Evolutionary conservation across 805 yeast genomes (phyloP), one percentile per base, ranked within the genome.

Genomic region (Candida pini): DNA sequence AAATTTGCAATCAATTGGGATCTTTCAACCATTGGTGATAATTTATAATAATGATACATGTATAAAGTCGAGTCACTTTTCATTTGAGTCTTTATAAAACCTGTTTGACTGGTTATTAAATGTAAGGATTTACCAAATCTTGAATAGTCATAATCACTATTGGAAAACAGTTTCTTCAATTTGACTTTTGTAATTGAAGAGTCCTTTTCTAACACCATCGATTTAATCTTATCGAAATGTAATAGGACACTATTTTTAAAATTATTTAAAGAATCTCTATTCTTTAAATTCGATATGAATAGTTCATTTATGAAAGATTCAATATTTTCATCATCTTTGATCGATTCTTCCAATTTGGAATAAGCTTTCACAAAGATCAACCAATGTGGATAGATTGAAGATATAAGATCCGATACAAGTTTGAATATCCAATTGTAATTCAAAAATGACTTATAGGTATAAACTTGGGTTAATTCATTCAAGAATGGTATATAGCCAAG

Each of bases 11-110:
- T 9, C 16, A 19, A 18, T 4, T 15, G 22, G 8, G 33, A 8
- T 18, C 16, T 30, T 16, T 30, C 33, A 5, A 30, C 33, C 14
- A 30, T 22, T 16, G 33, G 33, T n/a, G 21, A 22, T 15, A 30
- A n/a, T 15, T 16, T 22, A 17, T 30, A 30, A 5, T 22, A 4
- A 20, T 30, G 33, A 23, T 30, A 30, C n/a, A 23, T n/a, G 22
- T 30, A 22, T n/a, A 20, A 15, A 22, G 21, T 15, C 4, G 27
- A 12, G n/a, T 30, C 26, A 12, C 33, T 22, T 6, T 10, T 30
- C 14, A 22, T 30, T 10, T 30, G 33, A 22, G 15, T 22, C n/a
- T 9, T 23, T 9, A 30, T 30, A 23, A 13, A 20, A 16, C 7
- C 6, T 3, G 33, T 15, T 12, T 22, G 26, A 9, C 12, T 22